A percentile compares a stretch with the other conserved stretches of the same genome.
Evolutionary conservation across 2,329 filamentous ascomycete genomes (phyloP).

Genomic region (Arthrobotrys musiformis): DNA sequence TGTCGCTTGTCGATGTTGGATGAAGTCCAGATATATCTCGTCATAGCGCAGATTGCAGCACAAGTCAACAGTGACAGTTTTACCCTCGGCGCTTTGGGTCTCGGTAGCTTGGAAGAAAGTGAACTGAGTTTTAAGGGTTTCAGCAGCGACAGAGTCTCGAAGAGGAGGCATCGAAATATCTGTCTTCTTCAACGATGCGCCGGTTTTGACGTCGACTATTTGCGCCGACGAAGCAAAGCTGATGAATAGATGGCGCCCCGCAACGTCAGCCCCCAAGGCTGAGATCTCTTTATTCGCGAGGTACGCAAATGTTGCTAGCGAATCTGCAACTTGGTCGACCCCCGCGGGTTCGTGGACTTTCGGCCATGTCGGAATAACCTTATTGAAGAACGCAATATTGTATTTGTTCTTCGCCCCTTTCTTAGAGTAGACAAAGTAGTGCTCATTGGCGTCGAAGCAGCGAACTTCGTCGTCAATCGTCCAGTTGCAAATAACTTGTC

Average conservation of each 20-base stretch:
- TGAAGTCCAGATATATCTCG: conserved; percentile 42
- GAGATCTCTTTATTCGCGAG: conserved; percentile 29
- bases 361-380: conserved; percentile 44
- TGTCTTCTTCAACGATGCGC: conserved; percentile 39
- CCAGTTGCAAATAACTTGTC: conserved; percentile 51
- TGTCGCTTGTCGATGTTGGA: conserved; percentile 47
- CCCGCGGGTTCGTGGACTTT: conserved; percentile 26
- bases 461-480: conserved; percentile 48
- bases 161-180: conserved; percentile 48
- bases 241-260: conserved; percentile 37
- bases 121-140: conserved; percentile 25
- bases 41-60: conserved; percentile 49
- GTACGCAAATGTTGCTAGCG: conserved; percentile 38
- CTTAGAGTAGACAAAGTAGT: conserved; percentile 51
- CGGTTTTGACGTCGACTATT: conserved; percentile 44
- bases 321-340: conserved; percentile 13
- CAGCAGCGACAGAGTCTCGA: conserved; percentile 20
- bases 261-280: conserved; percentile 41
- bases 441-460: conserved; percentile 38
- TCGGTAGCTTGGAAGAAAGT: conserved; percentile 41
- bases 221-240: conserved; percentile 40
- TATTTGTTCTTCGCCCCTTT: conserved; percentile 46
- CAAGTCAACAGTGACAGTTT: conserved; percentile 31
- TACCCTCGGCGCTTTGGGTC: conserved; percentile 3
- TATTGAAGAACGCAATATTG: conserved; percentile 40